Percentiles rank a stretch among this genome's conserved stretches.
Conservation (phyloP, 495 filamentous ascomycete genomes). For the Annulohypoxylon nitens region DNA sequence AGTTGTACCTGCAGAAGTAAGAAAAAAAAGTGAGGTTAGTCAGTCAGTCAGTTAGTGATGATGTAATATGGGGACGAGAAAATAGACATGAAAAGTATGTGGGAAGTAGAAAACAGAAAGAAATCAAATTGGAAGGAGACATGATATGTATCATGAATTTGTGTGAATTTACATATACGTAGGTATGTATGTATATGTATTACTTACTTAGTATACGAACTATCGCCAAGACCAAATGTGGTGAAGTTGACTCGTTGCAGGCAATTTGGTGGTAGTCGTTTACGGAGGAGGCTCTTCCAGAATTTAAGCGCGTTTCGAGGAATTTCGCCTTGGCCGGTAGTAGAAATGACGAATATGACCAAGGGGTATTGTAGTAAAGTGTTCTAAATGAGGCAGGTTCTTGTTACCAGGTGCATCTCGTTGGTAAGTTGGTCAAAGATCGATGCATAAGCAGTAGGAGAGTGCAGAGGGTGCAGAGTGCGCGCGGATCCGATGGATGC, state of each 20-base stretch:
- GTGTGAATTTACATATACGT: too few relatives aligned
- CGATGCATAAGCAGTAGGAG: conserved; percentile 18
- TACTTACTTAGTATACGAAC: conserved; percentile 86
- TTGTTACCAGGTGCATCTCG: conserved; percentile 30
- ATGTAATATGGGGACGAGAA: conserved; percentile 7
- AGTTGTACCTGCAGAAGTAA: conserved; percentile 79
- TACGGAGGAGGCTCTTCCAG: conserved; percentile 86
- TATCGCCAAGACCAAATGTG: conserved; percentile 93
- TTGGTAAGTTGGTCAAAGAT: conserved; percentile 17
- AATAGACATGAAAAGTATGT: neutral
- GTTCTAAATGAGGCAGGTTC: conserved; percentile 52
- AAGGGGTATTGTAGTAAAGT: conserved; percentile 67
- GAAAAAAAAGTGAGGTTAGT: neutral
- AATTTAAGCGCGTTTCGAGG: conserved; percentile 82
- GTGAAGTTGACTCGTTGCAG: conserved; percentile 77
- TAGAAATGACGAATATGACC: conserved; percentile 85
- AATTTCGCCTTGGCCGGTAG: conserved; percentile 94
- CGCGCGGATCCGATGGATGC: conserved; percentile 10
- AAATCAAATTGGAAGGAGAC: conserved; percentile 4
- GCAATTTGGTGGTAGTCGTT: conserved; percentile 78
- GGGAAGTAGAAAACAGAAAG: neutral
- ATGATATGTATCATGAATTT: neutral
- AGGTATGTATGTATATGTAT: neutral
- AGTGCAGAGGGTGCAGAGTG: neutral
- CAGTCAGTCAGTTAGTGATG: conserved; percentile 13